Conservation (phyloP, 768 basidiomycete genomes). For the Rhodotorula kratochvilovae region DNA sequence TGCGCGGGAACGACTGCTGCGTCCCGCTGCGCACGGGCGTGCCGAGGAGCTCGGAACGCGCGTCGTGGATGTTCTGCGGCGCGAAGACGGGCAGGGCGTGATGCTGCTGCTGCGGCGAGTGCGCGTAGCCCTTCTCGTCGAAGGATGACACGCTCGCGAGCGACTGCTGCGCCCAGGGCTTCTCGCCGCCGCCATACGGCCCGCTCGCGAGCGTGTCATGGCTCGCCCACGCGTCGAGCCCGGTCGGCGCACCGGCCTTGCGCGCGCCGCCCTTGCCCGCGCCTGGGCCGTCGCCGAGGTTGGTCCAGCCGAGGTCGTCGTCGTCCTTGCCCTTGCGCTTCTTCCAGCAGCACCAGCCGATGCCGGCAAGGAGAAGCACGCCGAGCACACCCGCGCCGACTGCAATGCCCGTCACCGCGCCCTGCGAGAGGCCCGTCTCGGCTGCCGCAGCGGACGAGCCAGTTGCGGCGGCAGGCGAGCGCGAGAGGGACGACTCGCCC, state of each 20-base stretch:
- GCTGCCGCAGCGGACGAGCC: not conserved
- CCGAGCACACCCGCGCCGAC: constrained; percentile 7
- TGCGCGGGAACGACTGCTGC: not conserved
- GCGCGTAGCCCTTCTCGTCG: not conserved
- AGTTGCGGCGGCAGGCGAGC: not conserved
- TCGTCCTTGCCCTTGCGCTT: constrained; percentile 24
- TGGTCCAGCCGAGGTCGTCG: constrained; percentile 22
- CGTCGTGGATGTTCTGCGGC: not conserved
- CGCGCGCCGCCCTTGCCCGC: not conserved
- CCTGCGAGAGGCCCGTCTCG: not conserved
- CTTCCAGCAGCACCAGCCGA: constrained; percentile 33
- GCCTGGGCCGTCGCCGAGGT: not conserved
- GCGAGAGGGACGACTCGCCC: not conserved
- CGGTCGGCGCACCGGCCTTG: not conserved
- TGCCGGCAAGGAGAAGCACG: constrained; percentile 4
- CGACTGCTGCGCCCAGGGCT: constrained; percentile 6
- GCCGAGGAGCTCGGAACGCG: constrained; percentile 15
- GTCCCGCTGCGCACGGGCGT: not conserved
- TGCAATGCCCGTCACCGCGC: constrained; percentile 24
- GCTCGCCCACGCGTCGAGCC: not conserved
- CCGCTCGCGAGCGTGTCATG: not conserved
- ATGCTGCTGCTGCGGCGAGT: not conserved
- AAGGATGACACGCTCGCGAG: not conserved
- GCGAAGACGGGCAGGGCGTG: not conserved
- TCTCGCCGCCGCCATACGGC: not conserved